Evolutionary conservation across 202 grass and related monocot genomes (phyloP), one percentile per base, ranked within the genome.

Genomic region (Carex sylvatica): DNA sequence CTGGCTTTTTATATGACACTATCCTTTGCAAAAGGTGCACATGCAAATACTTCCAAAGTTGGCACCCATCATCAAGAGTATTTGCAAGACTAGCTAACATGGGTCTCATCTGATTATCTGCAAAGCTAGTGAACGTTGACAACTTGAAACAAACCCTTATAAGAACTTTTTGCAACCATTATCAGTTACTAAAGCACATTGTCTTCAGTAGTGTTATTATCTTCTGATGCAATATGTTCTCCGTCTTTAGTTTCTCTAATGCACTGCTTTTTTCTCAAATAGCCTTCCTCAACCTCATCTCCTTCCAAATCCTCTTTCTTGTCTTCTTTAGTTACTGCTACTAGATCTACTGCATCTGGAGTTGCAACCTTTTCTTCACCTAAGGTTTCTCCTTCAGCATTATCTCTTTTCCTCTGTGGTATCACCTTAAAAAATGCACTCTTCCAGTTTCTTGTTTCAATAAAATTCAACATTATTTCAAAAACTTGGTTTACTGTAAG

Each of bases 401-500:
- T 79, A 54, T 78, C 88, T 36, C 85, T 79, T 83, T 97, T 91
- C 70, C 93, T 97, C 22, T 85, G 93, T 55, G 93, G 93, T 73
- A 97, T 97, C 40, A 86, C 91, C 83, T 93, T 86, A 84, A 91
- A 93, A 85, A 97, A 97, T 62, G 94, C 89, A 3, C 87, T 90
- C 85, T 93, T 98, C 96, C 92, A 95, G 51, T 95, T 92, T 85
- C 44, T 93, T 82, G 92, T 91, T 90, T 98, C 96, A 64, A 90
- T 79, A 68, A 92, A 98, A 85, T 95, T 95, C 5, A 95, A 87
- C 84, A 98, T 89, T 90, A 98, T 98, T 84, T 98, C 96, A 18
- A 92, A 95, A 16, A 95, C 95, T 87, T 95, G 96, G 56, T 98
- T 98, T 53, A 98, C 96, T 76, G 92, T 98, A 70, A 98, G 91